Base-by-base conservation (phyloP, 768 basidiomycete species). In the Lyophyllum semitale region DNA sequence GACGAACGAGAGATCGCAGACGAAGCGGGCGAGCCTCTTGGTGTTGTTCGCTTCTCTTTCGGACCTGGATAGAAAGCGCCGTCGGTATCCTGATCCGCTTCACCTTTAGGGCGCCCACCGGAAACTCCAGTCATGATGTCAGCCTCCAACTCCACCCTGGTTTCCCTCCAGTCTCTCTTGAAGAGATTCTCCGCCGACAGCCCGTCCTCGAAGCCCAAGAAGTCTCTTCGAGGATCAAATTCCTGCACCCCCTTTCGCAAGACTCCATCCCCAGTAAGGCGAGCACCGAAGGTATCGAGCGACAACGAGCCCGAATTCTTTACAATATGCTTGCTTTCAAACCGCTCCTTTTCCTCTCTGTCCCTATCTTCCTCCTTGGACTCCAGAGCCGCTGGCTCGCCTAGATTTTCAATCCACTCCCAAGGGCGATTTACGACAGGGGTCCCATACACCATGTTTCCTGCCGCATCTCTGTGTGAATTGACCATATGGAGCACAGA, bases 361-460 rank as follows among this genome's bases (percentile, higher is more conserved):
- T 76, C 74, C 25, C 69, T 68, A 23, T 77, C 71, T 29, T 74
- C 73, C 9, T 80, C 79, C 27, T 75, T 79, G 9, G 76, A 66
- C 25, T 81, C 79, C 3, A 74, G 59, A 11, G 72, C 63, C 8
- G 76, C 55, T 3, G 78, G 73, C 48, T 88, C 86, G 8, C 89
- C 89, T 3, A 92, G 63, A 64, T 87, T 83, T 68, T 93, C 91
- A 7, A 86, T 83, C 90, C 91, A 93, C 67, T 93, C 91, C 91
- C 91, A 93, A 3, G 91, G 89, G 29, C 84, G 81, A 68, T 91
- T 89, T 53, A 82, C 74, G 17, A 92, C 87, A 1, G 81, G 77
- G 4, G 71, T 64, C 18, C 80, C 77, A 55, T 76, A 73, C 2
- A 83, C 64, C 4, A 83, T 55, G 17, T 77, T 74, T 0, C 87